Conservation (phyloP, 495 filamentous ascomycete genomes). For the Penicillium cinerascens region DNA sequence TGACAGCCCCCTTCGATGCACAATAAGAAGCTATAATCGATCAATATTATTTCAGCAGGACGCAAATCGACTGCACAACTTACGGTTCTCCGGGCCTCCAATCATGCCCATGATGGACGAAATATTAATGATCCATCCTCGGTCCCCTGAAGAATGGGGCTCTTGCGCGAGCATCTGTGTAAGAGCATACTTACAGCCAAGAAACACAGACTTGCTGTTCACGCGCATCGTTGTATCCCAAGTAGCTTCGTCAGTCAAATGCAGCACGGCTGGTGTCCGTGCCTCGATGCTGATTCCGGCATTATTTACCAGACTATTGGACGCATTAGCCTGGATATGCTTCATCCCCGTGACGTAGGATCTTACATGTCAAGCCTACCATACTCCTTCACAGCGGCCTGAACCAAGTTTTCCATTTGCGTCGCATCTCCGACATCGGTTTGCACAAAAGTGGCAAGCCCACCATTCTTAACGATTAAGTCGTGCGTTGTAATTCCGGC, state of each 20-base stretch:
- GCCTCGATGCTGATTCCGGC: conserved; percentile 42
- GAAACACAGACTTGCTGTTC: conserved; percentile 46
- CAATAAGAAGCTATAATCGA: conserved; percentile 40
- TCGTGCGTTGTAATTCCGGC: conserved; percentile 37
- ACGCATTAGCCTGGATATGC: not conserved
- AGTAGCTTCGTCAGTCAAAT: conserved; percentile 35
- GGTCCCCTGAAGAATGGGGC: conserved; percentile 36
- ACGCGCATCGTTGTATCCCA: conserved; percentile 46
- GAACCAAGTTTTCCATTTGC: conserved; percentile 38
- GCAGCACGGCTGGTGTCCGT: conserved; percentile 22
- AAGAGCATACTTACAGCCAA: conserved; percentile 50
- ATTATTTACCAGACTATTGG: conserved; percentile 51
- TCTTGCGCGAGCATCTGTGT: conserved; percentile 51
- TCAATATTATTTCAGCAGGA: not conserved
- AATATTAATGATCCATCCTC: conserved; percentile 58
- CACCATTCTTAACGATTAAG: conserved; percentile 34
- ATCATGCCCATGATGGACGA: conserved; percentile 47
- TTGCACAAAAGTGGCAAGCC: conserved; percentile 43
- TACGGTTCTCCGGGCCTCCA: conserved; percentile 22
- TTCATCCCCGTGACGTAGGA: not conserved
- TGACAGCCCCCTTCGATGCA: conserved; percentile 51
- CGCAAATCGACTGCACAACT: not conserved
- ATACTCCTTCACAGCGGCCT: conserved; percentile 32
- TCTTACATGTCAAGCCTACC: conserved; percentile 50
- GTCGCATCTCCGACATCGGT: conserved; percentile 40